A percentile compares a stretch with the other conserved stretches of the same genome.
phyloP scores from a whole-genome alignment of 225 moss, liverwort and hornwort genomes.

The Polytrichum formosum region DNA sequence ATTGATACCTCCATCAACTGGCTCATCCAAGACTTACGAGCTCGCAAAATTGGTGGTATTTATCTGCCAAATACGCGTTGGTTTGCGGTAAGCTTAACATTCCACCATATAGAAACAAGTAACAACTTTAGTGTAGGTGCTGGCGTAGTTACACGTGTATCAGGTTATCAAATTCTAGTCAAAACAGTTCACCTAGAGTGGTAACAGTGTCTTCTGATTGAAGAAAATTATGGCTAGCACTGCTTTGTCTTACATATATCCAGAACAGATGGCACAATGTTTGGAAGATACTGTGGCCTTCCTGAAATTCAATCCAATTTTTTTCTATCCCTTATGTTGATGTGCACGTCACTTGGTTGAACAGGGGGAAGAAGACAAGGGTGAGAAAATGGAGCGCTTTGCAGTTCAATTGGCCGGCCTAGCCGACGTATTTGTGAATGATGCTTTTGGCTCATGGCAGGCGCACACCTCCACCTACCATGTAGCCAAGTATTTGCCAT shows the following conservation, averaged over 20 bases:
- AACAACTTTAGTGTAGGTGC: no score
- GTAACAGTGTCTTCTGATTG: no score
- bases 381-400: constrained; percentile 62
- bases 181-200: not conserved
- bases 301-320: no score
- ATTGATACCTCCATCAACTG: constrained; percentile 63
- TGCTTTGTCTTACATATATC: no score
- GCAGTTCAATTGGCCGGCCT: constrained; percentile 61
- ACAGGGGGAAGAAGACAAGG: constrained; percentile 65
- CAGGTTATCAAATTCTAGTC: not conserved
- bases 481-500: constrained; percentile 81
- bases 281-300: no score
- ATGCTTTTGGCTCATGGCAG: constrained; percentile 97
- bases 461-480: constrained; percentile 87
- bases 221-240: no score
- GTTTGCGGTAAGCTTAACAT: constrained; percentile 45
- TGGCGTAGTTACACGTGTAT: no score
- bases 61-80: constrained; percentile 60
- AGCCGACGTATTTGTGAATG: constrained; percentile 78
- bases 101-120: not conserved
- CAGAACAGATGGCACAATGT: no score
- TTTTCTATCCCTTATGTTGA: no score
- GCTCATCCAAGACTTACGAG: constrained; percentile 47
- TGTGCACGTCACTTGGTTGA: constrained; percentile 4
- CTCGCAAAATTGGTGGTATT: constrained; percentile 61